Evolutionary conservation across 2,329 filamentous ascomycete species (phyloP).

Genomic region (Colletotrichum godetiae): DNA sequence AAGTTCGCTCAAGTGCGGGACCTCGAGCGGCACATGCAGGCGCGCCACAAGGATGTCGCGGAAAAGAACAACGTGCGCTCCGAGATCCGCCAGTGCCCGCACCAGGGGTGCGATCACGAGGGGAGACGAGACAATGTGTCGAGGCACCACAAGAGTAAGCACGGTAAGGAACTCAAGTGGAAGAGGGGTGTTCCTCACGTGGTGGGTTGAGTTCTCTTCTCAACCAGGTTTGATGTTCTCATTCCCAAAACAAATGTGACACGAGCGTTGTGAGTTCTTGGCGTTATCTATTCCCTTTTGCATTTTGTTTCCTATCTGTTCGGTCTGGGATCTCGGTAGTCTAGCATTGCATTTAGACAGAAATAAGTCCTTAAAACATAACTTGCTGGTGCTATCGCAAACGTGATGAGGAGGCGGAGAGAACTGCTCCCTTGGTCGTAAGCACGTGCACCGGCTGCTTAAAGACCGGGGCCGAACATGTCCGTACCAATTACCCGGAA

Average conservation of each 20-base stretch:
- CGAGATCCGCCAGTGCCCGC: constrained; percentile 35
- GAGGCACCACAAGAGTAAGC: constrained; percentile 37
- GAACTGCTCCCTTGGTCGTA: not conserved
- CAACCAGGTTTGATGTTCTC: too few relatives aligned
- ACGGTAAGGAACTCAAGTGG: constrained; percentile 37
- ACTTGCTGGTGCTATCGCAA: not conserved
- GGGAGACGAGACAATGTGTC: constrained; percentile 37
- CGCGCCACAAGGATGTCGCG: constrained; percentile 34
- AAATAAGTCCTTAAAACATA: constrained; percentile 18
- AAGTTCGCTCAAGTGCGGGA: constrained; percentile 38
- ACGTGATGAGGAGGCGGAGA: not conserved
- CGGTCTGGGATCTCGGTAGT: constrained; percentile 23
- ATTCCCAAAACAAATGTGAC: not conserved
- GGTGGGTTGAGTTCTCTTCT: constrained; percentile 14
- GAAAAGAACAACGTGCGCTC: constrained; percentile 33
- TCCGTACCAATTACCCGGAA: too few relatives aligned
- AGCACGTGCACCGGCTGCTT: not conserved
- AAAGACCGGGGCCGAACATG: not conserved
- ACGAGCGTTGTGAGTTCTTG: constrained; percentile 24
- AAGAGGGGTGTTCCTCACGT: constrained; percentile 35
- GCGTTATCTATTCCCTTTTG: constrained; percentile 6
- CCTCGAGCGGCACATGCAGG: constrained; percentile 38
- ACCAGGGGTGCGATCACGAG: constrained; percentile 34
- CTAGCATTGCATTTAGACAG: constrained; percentile 22
- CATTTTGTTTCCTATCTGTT: constrained; percentile 16